phyloP scores from a whole-genome alignment of 768 basidiomycete genomes.

The Dentipellis sp. region DNA sequence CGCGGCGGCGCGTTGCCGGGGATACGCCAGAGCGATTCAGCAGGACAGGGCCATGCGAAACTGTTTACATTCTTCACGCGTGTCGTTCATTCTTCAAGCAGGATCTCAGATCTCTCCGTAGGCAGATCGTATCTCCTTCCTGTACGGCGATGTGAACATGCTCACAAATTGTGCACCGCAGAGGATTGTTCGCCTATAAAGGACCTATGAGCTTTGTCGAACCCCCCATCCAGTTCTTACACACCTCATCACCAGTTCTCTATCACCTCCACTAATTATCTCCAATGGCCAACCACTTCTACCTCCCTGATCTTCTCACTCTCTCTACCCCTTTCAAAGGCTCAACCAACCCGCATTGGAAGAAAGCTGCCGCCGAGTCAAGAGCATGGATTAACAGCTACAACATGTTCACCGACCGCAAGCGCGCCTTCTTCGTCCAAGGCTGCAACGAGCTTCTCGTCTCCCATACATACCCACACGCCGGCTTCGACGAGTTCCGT shows the following conservation, averaged over 20 bases:
- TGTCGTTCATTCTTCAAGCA: background rate
- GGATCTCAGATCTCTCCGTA: background rate
- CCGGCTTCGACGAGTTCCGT: constrained; percentile 48
- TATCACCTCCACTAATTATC: background rate
- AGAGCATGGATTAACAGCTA: constrained; percentile 58
- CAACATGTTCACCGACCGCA: constrained; percentile 50
- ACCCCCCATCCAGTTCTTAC: background rate
- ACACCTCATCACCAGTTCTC: background rate
- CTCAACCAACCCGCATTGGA: constrained; percentile 50
- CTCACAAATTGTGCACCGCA: background rate
- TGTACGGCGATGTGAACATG: too few relatives aligned
- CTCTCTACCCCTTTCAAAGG: constrained; percentile 36
- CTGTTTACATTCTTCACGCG: background rate
- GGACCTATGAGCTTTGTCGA: background rate
- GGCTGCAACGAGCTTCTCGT: constrained; percentile 57
- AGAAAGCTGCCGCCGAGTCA: constrained; percentile 47
- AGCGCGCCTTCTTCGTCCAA: constrained; percentile 54
- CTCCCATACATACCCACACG: constrained; percentile 55
- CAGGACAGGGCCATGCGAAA: background rate
- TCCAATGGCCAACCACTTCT: constrained; percentile 26
- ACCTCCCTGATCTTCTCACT: constrained; percentile 48
- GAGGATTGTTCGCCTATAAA: background rate
- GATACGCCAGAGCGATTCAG: background rate
- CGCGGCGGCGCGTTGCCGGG: too few relatives aligned
- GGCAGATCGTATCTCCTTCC: background rate